Evolutionary conservation across 129 eudicot species (phyloP).

Genomic region (Saposhnikovia divaricata): DNA sequence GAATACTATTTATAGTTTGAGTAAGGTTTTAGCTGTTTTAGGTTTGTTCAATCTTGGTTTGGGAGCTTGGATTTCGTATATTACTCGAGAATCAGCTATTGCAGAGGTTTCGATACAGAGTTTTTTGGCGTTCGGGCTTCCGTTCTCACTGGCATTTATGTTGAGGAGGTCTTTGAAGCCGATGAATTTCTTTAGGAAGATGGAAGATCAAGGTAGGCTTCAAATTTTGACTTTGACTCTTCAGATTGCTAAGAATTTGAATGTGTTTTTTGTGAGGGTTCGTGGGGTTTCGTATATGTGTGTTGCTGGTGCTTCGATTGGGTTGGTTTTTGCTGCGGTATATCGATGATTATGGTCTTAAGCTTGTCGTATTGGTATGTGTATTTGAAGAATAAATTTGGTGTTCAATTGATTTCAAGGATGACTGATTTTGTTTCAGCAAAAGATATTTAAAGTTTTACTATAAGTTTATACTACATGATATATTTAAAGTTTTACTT

Average conservation of each 20-base stretch:
- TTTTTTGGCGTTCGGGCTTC: slow-evolving; percentile 39
- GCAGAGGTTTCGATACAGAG: slow-evolving; percentile 32
- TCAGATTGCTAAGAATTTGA: slow-evolving; percentile 47
- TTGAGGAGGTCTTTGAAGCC: slow-evolving; percentile 42
- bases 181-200: slow-evolving; percentile 53
- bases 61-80: slow-evolving; percentile 46
- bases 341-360: slow-evolving; percentile 16
- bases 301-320: slow-evolving; percentile 35
- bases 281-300: slow-evolving; percentile 40
- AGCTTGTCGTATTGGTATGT: background rate
- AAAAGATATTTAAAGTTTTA: background rate
- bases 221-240: slow-evolving; percentile 50
- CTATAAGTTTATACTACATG: background rate
- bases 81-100: slow-evolving; percentile 17
- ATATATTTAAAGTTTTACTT: background rate
- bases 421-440: background rate
- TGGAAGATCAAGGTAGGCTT: slow-evolving; percentile 58
- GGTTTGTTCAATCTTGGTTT: slow-evolving; percentile 39
- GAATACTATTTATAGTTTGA: slow-evolving; percentile 36
- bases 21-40: slow-evolving; percentile 37
- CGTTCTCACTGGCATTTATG: slow-evolving; percentile 53
- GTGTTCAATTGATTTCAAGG: background rate
- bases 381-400: background rate
- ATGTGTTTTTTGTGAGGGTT: slow-evolving; percentile 37
- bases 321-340: slow-evolving; percentile 22